phyloP scores from a whole-genome alignment of 257 asterid genomes.

The Schizonepeta tenuifolia region DNA sequence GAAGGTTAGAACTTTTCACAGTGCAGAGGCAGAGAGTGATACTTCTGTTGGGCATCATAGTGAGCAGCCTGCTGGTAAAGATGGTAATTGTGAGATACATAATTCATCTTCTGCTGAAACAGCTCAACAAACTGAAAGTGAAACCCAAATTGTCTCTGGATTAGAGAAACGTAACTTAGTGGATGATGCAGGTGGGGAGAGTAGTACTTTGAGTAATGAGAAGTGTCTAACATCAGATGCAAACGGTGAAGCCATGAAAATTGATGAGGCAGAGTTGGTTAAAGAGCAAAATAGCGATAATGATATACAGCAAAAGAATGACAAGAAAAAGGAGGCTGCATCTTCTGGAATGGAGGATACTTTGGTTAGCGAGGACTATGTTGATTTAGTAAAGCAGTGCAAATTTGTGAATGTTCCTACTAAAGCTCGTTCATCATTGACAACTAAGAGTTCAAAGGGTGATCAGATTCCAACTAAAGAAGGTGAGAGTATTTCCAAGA shows the following conservation, averaged over 20 bases:
- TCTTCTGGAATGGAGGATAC: slow-evolving; percentile 38
- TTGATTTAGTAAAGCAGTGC: slow-evolving; percentile 62
- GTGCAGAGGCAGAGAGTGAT: slow-evolving; percentile 46
- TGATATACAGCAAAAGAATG: slow-evolving; percentile 40
- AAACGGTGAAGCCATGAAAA: slow-evolving; percentile 46
- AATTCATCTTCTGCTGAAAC: slow-evolving; percentile 47
- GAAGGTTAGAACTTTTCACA: slow-evolving; percentile 49
- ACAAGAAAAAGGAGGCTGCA: slow-evolving; percentile 39
- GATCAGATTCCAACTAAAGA: slow-evolving; percentile 43
- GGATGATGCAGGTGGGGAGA: slow-evolving; percentile 50
- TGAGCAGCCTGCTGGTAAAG: slow-evolving; percentile 50
- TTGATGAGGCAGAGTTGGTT: slow-evolving; percentile 43
- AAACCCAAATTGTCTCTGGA: slow-evolving; percentile 42
- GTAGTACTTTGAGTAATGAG: slow-evolving; percentile 35
- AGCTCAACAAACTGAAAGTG: slow-evolving; percentile 39
- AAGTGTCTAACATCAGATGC: slow-evolving; percentile 41
- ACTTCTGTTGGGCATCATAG: slow-evolving; percentile 44
- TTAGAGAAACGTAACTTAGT: slow-evolving; percentile 38
- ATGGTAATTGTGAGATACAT: slow-evolving; percentile 41
- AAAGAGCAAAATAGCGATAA: slow-evolving; percentile 37
- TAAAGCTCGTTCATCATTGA: slow-evolving; percentile 68
- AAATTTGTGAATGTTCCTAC: slow-evolving; percentile 68
- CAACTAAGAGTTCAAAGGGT: slow-evolving; percentile 51
- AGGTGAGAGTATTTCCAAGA: slow-evolving; percentile 40
- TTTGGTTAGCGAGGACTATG: slow-evolving; percentile 39